Conservation (phyloP, 768 basidiomycete genomes). For the Boletus subparvulus region DNA sequence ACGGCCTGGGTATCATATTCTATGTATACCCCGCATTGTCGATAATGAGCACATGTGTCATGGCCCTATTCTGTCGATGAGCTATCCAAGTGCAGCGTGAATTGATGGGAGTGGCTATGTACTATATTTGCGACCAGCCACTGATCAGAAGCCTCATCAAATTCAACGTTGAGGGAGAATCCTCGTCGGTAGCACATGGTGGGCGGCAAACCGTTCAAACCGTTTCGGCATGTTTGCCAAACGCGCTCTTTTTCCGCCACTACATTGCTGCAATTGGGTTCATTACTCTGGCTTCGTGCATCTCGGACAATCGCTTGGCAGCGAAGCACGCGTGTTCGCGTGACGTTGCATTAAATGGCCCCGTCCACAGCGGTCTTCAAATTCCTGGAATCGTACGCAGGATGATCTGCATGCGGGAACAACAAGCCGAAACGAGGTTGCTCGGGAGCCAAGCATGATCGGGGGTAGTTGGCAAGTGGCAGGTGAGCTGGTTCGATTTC, state of each 20-base stretch:
- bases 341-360: neutral
- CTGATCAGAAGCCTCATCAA: neutral
- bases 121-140: neutral
- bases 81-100: neutral
- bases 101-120: neutral
- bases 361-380: neutral
- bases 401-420: neutral
- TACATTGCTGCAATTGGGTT: neutral
- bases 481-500: slow-evolving; percentile 20
- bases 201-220: too few species aligned
- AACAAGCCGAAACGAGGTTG: neutral
- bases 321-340: neutral
- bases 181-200: neutral
- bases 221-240: neutral
- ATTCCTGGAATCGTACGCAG: too few species aligned
- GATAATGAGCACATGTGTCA: neutral
- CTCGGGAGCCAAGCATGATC: neutral
- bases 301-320: neutral
- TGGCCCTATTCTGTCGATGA: neutral
- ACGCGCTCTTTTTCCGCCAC: neutral
- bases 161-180: neutral
- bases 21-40: neutral
- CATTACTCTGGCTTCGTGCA: neutral
- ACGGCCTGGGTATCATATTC: neutral
- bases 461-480: neutral